Base-by-base conservation (phyloP, 306 rosid species). In the Calophaca sinica region DNA sequence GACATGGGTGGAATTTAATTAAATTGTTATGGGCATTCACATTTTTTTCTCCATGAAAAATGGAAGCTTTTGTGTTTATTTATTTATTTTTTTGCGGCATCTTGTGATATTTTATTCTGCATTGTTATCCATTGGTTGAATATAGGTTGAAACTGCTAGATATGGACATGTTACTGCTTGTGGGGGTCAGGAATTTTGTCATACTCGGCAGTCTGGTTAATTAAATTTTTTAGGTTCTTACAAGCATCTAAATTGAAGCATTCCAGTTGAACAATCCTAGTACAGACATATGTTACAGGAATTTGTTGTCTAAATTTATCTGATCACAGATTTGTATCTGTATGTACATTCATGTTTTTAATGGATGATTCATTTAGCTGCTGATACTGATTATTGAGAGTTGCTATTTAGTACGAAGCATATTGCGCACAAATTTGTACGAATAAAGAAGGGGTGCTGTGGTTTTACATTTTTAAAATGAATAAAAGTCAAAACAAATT, bases 301-400 rank as follows among this genome's bases (percentile, higher is more conserved):
- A 54, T 61, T 26, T 73, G 36, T 41, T 62, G 20, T 62, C 46
- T 59, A 33, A 60, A 20, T 62, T 0, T 1, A 45, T 62, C 61
- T 38, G 26, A 53, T 28, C 42, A 36, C 39, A 7, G 59, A 46
- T 62, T 6, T 68, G 3, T 45, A n/a, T 26, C 11, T 48, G 53
- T 69, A n/a, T 48, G 53, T 69, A n/a, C 20, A 46, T 50, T 41
- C 20, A 39, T 49, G 57, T 15, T 29, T 65, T 15, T 9, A 51
- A 59, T 12, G 60, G 48, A 51, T 62, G 74, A 45, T 68, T 60
- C 42, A 13, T 61, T 69, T 73, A 38, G 35, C 28, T 68, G 53
- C 32, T 42, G 8, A 42, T 80, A 49, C 57, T 70, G 77, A 70
- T 70, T 57, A 8, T 73, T 36, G n/a, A n/a, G n/a, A n/a, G n/a